phyloP scores from a whole-genome alignment of 768 basidiomycete species.

The Lactarius indigo region DNA sequence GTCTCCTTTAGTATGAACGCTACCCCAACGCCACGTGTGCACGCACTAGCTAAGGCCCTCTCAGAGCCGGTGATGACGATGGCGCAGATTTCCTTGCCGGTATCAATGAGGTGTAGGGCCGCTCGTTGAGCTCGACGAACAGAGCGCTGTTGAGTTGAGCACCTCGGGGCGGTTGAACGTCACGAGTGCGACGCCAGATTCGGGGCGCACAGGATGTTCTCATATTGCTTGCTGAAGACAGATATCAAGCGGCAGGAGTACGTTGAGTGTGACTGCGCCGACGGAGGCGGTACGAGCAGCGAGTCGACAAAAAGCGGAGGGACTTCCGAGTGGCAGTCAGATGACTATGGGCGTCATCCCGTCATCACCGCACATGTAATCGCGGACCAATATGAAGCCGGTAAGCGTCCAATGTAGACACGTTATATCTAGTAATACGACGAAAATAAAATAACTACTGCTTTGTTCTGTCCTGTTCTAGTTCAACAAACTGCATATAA shows the following conservation, averaged over 20 bases:
- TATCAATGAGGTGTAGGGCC: constrained; percentile 54
- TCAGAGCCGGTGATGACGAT: constrained; percentile 92
- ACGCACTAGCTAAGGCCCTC: constrained; percentile 87
- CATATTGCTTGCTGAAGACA: constrained; percentile 42
- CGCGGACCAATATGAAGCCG: not conserved
- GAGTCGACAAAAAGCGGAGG: not conserved
- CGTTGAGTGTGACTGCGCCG: not conserved
- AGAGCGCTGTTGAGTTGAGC: constrained; percentile 80
- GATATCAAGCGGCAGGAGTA: constrained; percentile 49
- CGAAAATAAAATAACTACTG: not conserved
- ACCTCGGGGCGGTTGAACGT: constrained; percentile 88
- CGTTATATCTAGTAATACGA: not conserved
- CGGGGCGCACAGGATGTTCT: constrained; percentile 69
- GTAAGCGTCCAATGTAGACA: constrained; percentile 7
- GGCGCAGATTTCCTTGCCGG: constrained; percentile 69
- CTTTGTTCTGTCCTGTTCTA: constrained; percentile 13
- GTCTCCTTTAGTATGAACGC: constrained; percentile 88
- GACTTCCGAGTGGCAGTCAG: no score
- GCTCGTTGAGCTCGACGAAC: constrained; percentile 77
- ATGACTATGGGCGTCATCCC: not conserved
- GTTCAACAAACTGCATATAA: constrained; percentile 4
- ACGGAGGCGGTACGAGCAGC: not conserved
- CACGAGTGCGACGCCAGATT: constrained; percentile 69
- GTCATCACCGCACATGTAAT: no score
- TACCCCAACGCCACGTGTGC: not conserved